phyloP scores from a whole-genome alignment of 164 flowering plant species.

The Cinnamomum micranthum region DNA sequence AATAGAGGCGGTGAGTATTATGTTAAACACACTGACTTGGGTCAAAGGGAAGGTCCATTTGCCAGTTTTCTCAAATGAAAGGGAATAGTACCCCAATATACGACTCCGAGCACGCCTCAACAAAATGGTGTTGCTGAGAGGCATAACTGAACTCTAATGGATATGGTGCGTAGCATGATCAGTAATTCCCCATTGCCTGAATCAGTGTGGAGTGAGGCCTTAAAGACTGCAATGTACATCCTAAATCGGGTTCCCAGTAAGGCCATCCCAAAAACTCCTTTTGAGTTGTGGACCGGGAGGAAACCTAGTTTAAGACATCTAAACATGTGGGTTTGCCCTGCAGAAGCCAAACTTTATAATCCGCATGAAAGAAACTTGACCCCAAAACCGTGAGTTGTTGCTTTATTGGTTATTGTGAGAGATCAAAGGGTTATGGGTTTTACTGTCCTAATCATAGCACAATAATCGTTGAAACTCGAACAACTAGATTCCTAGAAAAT shows the following conservation, averaged over 20 bases:
- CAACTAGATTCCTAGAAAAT: constrained; percentile 2
- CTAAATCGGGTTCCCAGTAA: neutral
- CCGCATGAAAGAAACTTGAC: constrained; percentile 1
- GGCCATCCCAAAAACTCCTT: constrained; percentile 4
- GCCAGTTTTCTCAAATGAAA: neutral
- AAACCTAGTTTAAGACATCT: constrained; percentile 7
- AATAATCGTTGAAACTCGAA: neutral
- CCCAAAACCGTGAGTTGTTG: neutral
- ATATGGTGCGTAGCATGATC: constrained; percentile 9
- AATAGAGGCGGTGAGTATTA: too few species aligned
- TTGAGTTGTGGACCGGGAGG: neutral
- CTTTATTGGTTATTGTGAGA: constrained; percentile 10
- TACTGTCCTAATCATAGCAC: neutral
- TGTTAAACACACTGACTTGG: neutral
- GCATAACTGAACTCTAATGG: neutral
- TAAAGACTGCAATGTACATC: neutral
- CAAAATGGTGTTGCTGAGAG: constrained; percentile 7
- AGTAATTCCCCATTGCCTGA: neutral
- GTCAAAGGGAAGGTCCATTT: constrained; percentile 1
- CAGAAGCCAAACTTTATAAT: neutral
- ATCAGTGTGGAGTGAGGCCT: neutral
- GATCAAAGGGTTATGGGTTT: constrained; percentile 6
- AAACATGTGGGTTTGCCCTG: neutral
- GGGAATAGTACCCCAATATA: constrained; percentile 2
- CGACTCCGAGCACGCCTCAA: neutral